Evolutionary conservation across 2,329 filamentous ascomycete genomes (phyloP), one percentile per base, ranked within the genome.

Genomic region (Chrysosporium keratinophilum): DNA sequence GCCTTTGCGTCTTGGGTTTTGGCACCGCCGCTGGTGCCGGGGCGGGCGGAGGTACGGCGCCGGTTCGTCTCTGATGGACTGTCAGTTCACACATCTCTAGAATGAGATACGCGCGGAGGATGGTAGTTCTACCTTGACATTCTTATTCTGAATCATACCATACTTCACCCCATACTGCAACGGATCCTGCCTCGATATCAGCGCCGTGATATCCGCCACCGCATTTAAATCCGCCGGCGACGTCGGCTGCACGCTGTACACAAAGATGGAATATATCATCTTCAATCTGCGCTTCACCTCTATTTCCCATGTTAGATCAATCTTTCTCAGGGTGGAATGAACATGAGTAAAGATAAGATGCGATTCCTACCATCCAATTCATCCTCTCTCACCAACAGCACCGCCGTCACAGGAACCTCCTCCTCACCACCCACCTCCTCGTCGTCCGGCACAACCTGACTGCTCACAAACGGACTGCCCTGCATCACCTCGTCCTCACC

Each of bases 201-300:
- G 81, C 78, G 41, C 81, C 81, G 42, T 52, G 39, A 83, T 79
- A 52, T 93, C 84, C 2, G 83, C 81, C 39, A 96, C 74, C 0
- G 84, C 67, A 61, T 87, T 81, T 15, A 93, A 70, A 63, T 91
- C 83, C 67, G 83, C 84, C 14, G 89, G 74, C 0, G 82, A 78
- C 37, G 81, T 78, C 1, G 86, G 78, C 41, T 87, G 83, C 15
- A 97, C 65, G 63, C 89, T 95, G 72, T 97, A 97, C 42, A 97
- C 73, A 62, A 96, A 88, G 56, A 95, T 83, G 0, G 87, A 86
- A 0, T 76, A 78, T 52, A 95, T 81, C n/a, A 81, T 74, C 47
- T 85, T 77, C 60, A 91, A 94, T 14, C 80, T 76, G 12, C 76
- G 73, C 54, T 88, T 81, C 0, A 79, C 74, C 59, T 80, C 87